Base-by-base conservation (phyloP, 257 asterid species). In the Ajuga chamaepitys region DNA sequence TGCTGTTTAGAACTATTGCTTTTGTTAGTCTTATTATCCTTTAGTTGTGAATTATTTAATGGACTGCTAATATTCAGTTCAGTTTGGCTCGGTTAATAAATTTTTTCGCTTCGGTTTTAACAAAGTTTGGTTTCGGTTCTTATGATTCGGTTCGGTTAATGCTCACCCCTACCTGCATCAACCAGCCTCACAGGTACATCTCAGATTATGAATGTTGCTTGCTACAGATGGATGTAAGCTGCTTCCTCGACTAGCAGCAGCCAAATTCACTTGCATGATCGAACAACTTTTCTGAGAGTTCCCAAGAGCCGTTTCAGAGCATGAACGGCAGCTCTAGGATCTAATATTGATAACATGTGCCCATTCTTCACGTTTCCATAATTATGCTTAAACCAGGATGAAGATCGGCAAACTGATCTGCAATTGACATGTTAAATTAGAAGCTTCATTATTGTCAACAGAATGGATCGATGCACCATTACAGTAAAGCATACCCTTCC, bases 351-450 rank as follows among this genome's bases (percentile, higher is more conserved):
- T 32, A 66, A 40, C 65, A 71, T 64, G 67, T 80, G 86, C 17
- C 74, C 85, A n/a, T n/a, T n/a, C n/a, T n/a, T n/a, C n/a, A 68
- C 64, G 68, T 75, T 72, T 37, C 78, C 85, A 52, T 72, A 58
- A 30, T 28, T 5, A 28, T 68, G 77, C 72, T 83, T 79, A 70
- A 77, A 76, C 94, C 83, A 77, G 35, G 94, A 70, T 38, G 88
- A 81, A 5, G 78, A 75, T 80, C 64, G 78, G 84, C 68, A 76
- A 30, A 58, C 68, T 74, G 65, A 63, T 65, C 32, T 56, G 77
- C 13, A 81, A 62, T 62, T 75, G 82, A 40, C 71, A 30, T 45
- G 71, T 37, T 40, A 62, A 13, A 54, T 45, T 62, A 8, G 75
- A 73, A 58, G 64, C 64, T 64, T 73, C 68, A 56, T 70, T 71